These are phyloP conservation scores for Elaeagnus macrophylla DNA, from an alignment of 306 rosid genomes.

Conservation along the genomic window DNA sequence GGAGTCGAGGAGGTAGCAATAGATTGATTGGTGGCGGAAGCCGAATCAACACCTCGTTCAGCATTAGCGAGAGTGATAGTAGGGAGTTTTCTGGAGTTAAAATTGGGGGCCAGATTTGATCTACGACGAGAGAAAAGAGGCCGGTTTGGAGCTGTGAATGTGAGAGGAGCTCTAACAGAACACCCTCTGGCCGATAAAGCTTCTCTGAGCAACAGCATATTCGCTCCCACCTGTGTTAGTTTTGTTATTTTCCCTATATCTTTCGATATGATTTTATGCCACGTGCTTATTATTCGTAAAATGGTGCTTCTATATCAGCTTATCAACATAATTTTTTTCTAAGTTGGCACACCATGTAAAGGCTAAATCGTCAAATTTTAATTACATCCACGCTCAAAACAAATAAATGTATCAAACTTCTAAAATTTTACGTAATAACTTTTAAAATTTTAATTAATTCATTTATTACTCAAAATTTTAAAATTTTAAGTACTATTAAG, in stretches of 20 bases:
- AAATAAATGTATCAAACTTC: too few relatives aligned
- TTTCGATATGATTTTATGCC: background rate
- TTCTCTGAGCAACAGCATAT: slow-evolving; percentile 50
- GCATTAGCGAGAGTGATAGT: slow-evolving; percentile 50
- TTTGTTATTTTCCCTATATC: background rate
- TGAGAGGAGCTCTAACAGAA: slow-evolving; percentile 30
- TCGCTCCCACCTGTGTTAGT: background rate
- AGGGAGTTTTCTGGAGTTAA: slow-evolving; percentile 27
- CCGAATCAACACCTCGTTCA: slow-evolving; percentile 39
- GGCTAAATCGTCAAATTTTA: too few relatives aligned
- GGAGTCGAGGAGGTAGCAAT: slow-evolving; percentile 22
- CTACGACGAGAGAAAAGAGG: slow-evolving; percentile 27
- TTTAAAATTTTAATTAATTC: too few relatives aligned
- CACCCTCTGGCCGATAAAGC: slow-evolving; percentile 36
- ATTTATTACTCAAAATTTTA: too few relatives aligned
- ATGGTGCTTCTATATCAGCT: too few relatives aligned
- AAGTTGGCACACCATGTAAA: too few relatives aligned
- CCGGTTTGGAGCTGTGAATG: slow-evolving; percentile 40
- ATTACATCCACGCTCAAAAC: too few relatives aligned
- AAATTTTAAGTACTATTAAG: too few relatives aligned
- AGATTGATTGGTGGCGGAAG: slow-evolving; percentile 25
- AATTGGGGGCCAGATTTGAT: slow-evolving; percentile 25
- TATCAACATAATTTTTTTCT: too few relatives aligned
- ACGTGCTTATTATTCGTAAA: background rate
- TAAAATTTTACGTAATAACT: too few relatives aligned